Evolutionary conservation across 1,284 basidiomycete species (phyloP).

Genomic region (Marasmius tenuissimus): DNA sequence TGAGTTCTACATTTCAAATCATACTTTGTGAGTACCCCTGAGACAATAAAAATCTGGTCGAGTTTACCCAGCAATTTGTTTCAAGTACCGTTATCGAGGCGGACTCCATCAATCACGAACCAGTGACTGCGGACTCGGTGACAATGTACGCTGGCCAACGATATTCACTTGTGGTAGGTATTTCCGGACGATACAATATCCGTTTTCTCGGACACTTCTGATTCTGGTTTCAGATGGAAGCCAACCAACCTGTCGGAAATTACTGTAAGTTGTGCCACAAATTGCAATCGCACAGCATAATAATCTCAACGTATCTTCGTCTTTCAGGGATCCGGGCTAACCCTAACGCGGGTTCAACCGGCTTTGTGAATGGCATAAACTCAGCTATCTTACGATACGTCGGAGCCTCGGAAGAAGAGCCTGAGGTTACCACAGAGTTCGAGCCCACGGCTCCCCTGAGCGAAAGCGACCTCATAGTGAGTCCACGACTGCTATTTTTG

Average conservation of each 20-base stretch:
- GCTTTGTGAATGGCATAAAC: slow-evolving; percentile 30
- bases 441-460: slow-evolving; percentile 6
- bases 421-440: slow-evolving; percentile 16
- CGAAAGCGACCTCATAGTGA: slow-evolving; percentile 17
- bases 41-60: background rate
- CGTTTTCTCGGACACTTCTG: background rate
- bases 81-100: slow-evolving; percentile 15
- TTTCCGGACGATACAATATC: background rate
- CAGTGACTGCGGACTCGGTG: slow-evolving; percentile 15
- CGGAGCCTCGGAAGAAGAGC: slow-evolving; percentile 36
- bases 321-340: slow-evolving; percentile 25
- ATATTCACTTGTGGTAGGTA: slow-evolving; percentile 34
- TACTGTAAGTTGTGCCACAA: slow-evolving; percentile 23
- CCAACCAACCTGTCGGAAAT: slow-evolving; percentile 34
- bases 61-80: background rate
- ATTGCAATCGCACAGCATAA: background rate
- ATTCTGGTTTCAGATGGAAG: slow-evolving; percentile 20
- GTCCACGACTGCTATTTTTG: background rate
- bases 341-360: slow-evolving; percentile 17
- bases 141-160: slow-evolving; percentile 28
- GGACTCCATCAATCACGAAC: slow-evolving; percentile 13
- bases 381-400: slow-evolving; percentile 44
- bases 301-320: background rate
- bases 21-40: slow-evolving; percentile 21
- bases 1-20: slow-evolving; percentile 35